Conservation (phyloP, 2,329 filamentous ascomycete species). For the Fusarium odoratissimum region DNA sequence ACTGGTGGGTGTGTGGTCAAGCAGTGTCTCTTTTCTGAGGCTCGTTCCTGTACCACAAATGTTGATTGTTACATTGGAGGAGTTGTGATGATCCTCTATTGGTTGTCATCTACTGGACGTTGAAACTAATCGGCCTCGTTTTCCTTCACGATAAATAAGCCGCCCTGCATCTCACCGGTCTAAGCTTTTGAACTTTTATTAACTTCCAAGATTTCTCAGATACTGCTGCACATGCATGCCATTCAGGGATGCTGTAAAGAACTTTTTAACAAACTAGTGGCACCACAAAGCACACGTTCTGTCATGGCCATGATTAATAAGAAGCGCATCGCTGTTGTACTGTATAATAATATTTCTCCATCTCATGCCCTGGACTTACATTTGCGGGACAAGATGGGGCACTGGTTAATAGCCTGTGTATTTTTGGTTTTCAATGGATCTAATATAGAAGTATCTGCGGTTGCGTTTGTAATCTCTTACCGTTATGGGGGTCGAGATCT, state of each 20-base stretch:
- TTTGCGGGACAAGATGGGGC: slow-evolving; percentile 31
- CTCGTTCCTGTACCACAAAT: slow-evolving; percentile 7
- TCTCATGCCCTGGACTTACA: slow-evolving; percentile 13
- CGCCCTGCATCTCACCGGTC: not conserved
- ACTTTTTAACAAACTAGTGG: slow-evolving; percentile 31
- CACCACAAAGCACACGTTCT: slow-evolving; percentile 31
- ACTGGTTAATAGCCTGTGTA: slow-evolving; percentile 2
- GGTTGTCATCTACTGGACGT: not conserved
- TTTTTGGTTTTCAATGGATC: not conserved
- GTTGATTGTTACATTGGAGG: not conserved
- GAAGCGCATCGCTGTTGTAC: not conserved
- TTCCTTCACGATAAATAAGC: not conserved
- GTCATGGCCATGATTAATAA: slow-evolving; percentile 23
- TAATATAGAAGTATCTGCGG: not conserved
- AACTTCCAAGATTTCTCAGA: slow-evolving; percentile 1
- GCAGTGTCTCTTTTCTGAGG: slow-evolving; percentile 21
- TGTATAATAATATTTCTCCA: slow-evolving; percentile 5
- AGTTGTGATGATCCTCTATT: not conserved
- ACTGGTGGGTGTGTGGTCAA: slow-evolving; percentile 2
- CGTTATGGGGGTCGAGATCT: slow-evolving; percentile 8
- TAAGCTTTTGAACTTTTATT: not conserved
- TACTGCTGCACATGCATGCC: slow-evolving; percentile 2
- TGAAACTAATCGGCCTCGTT: not conserved
- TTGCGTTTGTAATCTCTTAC: not conserved
- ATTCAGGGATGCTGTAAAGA: slow-evolving; percentile 23